Conservation (phyloP, 2,329 filamentous ascomycete species). For the Penicillium fuscoglaucum region DNA sequence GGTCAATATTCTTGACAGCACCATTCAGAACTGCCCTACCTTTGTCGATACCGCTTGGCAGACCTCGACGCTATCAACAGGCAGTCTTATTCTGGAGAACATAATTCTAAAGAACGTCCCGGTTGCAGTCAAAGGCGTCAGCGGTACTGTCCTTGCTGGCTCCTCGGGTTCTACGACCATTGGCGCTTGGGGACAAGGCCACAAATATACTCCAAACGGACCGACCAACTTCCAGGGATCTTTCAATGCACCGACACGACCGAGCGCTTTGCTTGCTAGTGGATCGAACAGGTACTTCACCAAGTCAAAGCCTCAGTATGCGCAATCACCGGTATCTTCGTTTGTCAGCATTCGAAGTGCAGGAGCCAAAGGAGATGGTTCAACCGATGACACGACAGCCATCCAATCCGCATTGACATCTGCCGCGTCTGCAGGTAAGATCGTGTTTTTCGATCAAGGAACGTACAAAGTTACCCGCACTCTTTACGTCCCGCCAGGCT, state of each 20-base stretch:
- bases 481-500: slow-evolving; percentile 50
- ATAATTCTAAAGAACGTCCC: slow-evolving; percentile 53
- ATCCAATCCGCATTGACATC: slow-evolving; percentile 58
- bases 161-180: slow-evolving; percentile 39
- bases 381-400: slow-evolving; percentile 60
- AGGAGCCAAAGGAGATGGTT: slow-evolving; percentile 55
- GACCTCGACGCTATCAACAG: slow-evolving; percentile 46
- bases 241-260: slow-evolving; percentile 46
- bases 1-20: slow-evolving; percentile 58
- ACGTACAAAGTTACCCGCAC: slow-evolving; percentile 53
- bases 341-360: slow-evolving; percentile 49
- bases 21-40: slow-evolving; percentile 51
- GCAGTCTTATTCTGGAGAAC: slow-evolving; percentile 59
- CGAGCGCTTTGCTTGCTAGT: slow-evolving; percentile 47
- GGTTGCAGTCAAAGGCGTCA: slow-evolving; percentile 44
- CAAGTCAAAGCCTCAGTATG: slow-evolving; percentile 58
- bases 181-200: slow-evolving; percentile 46
- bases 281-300: slow-evolving; percentile 46
- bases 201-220: slow-evolving; percentile 47
- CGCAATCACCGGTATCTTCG: slow-evolving; percentile 35
- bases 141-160: slow-evolving; percentile 40
- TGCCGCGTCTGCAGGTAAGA: slow-evolving; percentile 50
- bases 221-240: slow-evolving; percentile 47
- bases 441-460: slow-evolving; percentile 60
- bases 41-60: slow-evolving; percentile 52